phyloP scores from a whole-genome alignment of 768 basidiomycete genomes.

The Pleurotus eryngii region DNA sequence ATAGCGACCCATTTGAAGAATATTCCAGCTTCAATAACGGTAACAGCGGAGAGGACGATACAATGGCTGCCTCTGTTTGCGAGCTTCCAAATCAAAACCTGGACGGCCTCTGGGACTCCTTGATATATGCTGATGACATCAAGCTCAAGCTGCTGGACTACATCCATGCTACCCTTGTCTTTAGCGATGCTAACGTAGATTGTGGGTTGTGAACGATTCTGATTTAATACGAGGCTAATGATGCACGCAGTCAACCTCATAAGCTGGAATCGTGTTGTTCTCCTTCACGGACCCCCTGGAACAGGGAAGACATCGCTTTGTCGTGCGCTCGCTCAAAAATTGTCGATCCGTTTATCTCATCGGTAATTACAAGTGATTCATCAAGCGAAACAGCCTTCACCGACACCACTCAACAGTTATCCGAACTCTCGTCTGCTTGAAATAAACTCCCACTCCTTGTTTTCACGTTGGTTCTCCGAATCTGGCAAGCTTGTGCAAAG shows the following conservation, averaged over 20 bases:
- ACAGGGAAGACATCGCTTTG: slow-evolving; percentile 97
- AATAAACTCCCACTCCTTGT: slow-evolving; percentile 97
- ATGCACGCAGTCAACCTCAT: slow-evolving; percentile 73
- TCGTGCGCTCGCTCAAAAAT: slow-evolving; percentile 91
- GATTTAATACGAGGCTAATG: slow-evolving; percentile 4
- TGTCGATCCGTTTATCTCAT: slow-evolving; percentile 85
- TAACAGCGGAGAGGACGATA: slow-evolving; percentile 39
- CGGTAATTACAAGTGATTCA: slow-evolving; percentile 42
- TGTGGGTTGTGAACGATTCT: slow-evolving; percentile 43
- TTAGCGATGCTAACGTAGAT: slow-evolving; percentile 85
- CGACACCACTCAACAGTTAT: slow-evolving; percentile 50
- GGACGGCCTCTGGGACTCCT: slow-evolving; percentile 91
- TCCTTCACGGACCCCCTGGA: slow-evolving; percentile 95
- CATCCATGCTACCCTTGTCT: slow-evolving; percentile 90
- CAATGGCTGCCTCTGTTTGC: slow-evolving; percentile 86
- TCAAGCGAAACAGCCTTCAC: no score
- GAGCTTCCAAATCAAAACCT: slow-evolving; percentile 80
- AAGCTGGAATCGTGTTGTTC: slow-evolving; percentile 92
- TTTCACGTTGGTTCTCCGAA: slow-evolving; percentile 99
- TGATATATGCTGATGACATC: slow-evolving; percentile 82
- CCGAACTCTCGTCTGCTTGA: slow-evolving; percentile 85
- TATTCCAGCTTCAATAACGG: slow-evolving; percentile 56
- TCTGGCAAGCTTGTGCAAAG: slow-evolving; percentile 97
- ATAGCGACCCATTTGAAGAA: slow-evolving; percentile 68
- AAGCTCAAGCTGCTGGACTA: slow-evolving; percentile 90